A percentile compares a stretch with the other conserved stretches of the same genome.
phyloP scores from a whole-genome alignment of 2,329 filamentous ascomycete species.

The Simplicillium aogashimaense region DNA sequence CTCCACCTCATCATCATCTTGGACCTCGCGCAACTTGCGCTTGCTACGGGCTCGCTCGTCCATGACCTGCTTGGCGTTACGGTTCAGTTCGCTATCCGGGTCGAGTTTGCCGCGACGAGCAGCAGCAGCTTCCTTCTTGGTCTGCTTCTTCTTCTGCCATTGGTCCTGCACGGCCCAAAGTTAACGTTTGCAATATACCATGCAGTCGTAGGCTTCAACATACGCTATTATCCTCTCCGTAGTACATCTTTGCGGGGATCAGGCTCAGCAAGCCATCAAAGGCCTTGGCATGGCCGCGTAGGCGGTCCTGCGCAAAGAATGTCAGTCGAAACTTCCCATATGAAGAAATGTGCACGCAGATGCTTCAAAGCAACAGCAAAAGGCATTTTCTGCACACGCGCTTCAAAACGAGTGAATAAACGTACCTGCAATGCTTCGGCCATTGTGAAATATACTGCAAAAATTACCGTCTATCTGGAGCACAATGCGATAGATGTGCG shows the following conservation, averaged over 20 bases:
- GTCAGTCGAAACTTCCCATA: too few relatives aligned
- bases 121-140: constrained; percentile 74
- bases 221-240: constrained; percentile 77
- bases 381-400: too few relatives aligned
- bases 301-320: constrained; percentile 36
- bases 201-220: constrained; percentile 22
- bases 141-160: constrained; percentile 92
- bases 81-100: constrained; percentile 72
- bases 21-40: constrained; percentile 63
- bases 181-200: constrained; percentile 7
- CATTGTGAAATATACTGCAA: too few relatives aligned
- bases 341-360: too few relatives aligned
- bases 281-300: constrained; percentile 55
- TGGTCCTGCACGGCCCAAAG: constrained; percentile 62
- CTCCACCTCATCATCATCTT: constrained; percentile 32
- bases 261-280: constrained; percentile 82
- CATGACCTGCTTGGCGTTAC: constrained; percentile 83
- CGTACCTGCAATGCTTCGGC: too few relatives aligned
- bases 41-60: constrained; percentile 71
- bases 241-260: constrained; percentile 86
- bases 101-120: constrained; percentile 85
- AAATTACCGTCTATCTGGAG: too few relatives aligned
- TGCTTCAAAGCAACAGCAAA: too few relatives aligned
- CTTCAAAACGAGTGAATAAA: too few relatives aligned
- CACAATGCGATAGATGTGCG: too few relatives aligned